A percentile compares a stretch with the other conserved stretches of the same genome.
Conservation (phyloP, 257 asterid species). For the Forsythia viridissima region DNA sequence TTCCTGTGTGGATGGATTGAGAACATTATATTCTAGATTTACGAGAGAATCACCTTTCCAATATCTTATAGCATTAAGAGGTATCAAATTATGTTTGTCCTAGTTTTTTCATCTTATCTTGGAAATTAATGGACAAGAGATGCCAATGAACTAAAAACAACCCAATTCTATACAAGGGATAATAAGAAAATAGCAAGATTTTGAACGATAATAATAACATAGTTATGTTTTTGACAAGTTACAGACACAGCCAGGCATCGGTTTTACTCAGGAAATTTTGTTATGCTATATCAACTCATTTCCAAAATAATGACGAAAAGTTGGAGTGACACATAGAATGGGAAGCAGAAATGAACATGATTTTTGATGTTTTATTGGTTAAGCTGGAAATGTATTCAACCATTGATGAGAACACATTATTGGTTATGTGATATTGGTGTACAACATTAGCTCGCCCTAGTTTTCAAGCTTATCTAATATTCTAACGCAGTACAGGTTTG, state of each 20-base stretch:
- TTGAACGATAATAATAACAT: not conserved
- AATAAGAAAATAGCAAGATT: not conserved
- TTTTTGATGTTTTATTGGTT: slow-evolving; percentile 7
- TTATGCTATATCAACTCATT: not conserved
- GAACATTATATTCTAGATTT: slow-evolving; percentile 10
- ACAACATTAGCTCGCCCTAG: not conserved
- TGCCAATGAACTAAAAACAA: not conserved
- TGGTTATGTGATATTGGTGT: not conserved
- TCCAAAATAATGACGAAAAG: not conserved
- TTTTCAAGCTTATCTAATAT: not conserved
- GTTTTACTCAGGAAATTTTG: too few relatives aligned
- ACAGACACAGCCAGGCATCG: not conserved
- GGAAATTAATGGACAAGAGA: slow-evolving; percentile 10
- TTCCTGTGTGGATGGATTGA: slow-evolving; percentile 10
- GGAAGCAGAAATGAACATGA: not conserved
- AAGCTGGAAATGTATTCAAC: not conserved
- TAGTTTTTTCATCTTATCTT: slow-evolving; percentile 9
- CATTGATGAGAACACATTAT: not conserved
- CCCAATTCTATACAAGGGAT: slow-evolving; percentile 3
- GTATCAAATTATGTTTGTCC: slow-evolving; percentile 3
- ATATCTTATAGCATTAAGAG: not conserved
- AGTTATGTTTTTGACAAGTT: not conserved
- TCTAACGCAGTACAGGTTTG: not conserved
- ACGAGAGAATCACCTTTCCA: not conserved
- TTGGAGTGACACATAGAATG: slow-evolving; percentile 3